Conservation (phyloP, 148 eudicot genomes). For the Persicaria tinctoria region DNA sequence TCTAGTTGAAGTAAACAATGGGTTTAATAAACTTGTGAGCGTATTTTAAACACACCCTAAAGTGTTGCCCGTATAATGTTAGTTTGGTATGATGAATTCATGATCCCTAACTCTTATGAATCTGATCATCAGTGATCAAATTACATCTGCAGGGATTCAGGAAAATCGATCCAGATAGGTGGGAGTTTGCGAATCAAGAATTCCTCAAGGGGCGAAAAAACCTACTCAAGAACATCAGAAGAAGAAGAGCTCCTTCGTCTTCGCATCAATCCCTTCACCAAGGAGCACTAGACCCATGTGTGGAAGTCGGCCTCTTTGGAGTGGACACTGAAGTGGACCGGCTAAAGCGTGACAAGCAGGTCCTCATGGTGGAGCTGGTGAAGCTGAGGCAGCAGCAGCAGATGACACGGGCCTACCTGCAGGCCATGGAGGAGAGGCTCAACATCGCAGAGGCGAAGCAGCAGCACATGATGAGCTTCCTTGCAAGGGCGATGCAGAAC, state of each 20-base stretch:
- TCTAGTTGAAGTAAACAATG: neutral
- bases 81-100: neutral
- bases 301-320: constrained; percentile 64
- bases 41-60: no score
- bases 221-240: constrained; percentile 57
- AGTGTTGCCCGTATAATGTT: no score
- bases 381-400: constrained; percentile 81
- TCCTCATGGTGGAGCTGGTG: constrained; percentile 58
- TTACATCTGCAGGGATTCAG: constrained; percentile 64
- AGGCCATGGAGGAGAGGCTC: constrained; percentile 65
- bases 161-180: constrained; percentile 80
- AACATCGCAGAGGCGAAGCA: constrained; percentile 67
- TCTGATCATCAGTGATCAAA: neutral
- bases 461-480: constrained; percentile 85
- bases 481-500: constrained; percentile 83
- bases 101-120: neutral
- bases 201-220: constrained; percentile 67
- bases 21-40: no score
- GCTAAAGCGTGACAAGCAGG: constrained; percentile 57
- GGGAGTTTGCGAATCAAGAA: constrained; percentile 91
- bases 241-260: constrained; percentile 38
- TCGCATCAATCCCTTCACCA: constrained; percentile 8
- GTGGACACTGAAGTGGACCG: constrained; percentile 52
- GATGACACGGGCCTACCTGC: constrained; percentile 48
- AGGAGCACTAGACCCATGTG: constrained; percentile 39